Percentiles rank a stretch among this genome's conserved stretches.
Evolutionary conservation across 2,329 filamentous ascomycete species (phyloP).

Genomic region (Mycogone perniciosa): DNA sequence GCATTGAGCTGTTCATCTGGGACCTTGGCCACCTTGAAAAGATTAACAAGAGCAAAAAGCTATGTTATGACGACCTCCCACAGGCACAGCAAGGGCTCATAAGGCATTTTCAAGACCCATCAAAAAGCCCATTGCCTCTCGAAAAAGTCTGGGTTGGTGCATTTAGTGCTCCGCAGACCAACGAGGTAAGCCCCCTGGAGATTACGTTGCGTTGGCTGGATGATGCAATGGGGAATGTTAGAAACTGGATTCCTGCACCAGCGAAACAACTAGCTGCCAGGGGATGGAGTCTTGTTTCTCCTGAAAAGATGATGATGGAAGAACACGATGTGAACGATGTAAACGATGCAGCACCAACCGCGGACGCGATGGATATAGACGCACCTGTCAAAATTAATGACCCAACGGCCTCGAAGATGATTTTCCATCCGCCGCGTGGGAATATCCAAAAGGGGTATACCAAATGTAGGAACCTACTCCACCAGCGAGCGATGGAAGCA

Average conservation of each 20-base stretch:
- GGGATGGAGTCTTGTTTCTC: slow-evolving; percentile 34
- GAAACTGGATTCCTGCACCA: slow-evolving; percentile 30
- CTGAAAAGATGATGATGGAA: slow-evolving; percentile 7
- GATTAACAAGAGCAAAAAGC: slow-evolving; percentile 13
- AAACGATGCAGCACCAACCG: background rate
- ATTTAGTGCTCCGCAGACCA: slow-evolving; percentile 18
- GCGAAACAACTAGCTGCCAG: slow-evolving; percentile 21
- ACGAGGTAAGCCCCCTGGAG: slow-evolving; percentile 33
- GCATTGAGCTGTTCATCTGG: slow-evolving; percentile 50
- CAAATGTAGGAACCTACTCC: slow-evolving; percentile 40
- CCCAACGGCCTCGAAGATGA: slow-evolving; percentile 23
- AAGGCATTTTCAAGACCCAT: slow-evolving; percentile 25
- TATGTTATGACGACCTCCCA: slow-evolving; percentile 32
- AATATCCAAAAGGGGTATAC: slow-evolving; percentile 14
- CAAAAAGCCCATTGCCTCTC: slow-evolving; percentile 28
- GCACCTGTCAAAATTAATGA: slow-evolving; percentile 13
- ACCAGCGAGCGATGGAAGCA: slow-evolving; percentile 28
- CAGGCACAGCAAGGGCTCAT: slow-evolving; percentile 42
- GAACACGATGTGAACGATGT: background rate
- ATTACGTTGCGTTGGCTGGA: slow-evolving; percentile 34
- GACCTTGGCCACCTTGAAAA: slow-evolving; percentile 32
- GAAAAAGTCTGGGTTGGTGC: slow-evolving; percentile 41
- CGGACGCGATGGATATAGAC: slow-evolving; percentile 19
- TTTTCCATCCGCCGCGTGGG: slow-evolving; percentile 43
- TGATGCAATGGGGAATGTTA: slow-evolving; percentile 27